Evolutionary conservation across 306 rosid genomes (phyloP).

Genomic region (Prunus campanulata): DNA sequence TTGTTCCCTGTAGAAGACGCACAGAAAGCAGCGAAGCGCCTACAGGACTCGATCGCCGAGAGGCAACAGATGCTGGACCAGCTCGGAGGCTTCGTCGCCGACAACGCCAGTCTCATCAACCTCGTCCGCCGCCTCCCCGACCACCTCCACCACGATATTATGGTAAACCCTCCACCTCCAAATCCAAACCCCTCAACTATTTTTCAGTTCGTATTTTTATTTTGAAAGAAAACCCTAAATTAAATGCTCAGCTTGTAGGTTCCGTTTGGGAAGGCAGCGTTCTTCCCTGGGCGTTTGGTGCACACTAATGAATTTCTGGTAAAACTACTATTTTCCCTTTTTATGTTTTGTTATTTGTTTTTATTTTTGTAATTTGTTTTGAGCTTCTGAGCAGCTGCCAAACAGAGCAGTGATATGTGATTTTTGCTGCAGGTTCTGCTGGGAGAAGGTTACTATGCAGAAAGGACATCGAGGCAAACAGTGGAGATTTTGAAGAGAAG

Average conservation of each 20-base stretch:
- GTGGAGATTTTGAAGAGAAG: slow-evolving; percentile 76
- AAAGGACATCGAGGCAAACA: slow-evolving; percentile 76
- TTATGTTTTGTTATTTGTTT: neutral
- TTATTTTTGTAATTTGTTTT: neutral
- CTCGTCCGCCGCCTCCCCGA: slow-evolving; percentile 81
- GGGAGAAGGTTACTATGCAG: slow-evolving; percentile 86
- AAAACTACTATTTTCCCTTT: neutral
- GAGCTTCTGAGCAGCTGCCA: neutral
- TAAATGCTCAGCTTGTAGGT: slow-evolving; percentile 41
- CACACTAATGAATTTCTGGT: slow-evolving; percentile 94
- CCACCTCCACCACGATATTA: slow-evolving; percentile 70
- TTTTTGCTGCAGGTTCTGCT: slow-evolving; percentile 59
- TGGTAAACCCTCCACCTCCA: slow-evolving; percentile 37
- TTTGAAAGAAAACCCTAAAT: neutral
- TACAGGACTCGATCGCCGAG: slow-evolving; percentile 49
- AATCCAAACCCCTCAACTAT: neutral
- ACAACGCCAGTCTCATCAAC: slow-evolving; percentile 62
- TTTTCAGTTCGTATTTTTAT: neutral
- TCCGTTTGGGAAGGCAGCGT: slow-evolving; percentile 94
- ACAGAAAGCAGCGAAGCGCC: slow-evolving; percentile 57
- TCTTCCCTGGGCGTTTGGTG: slow-evolving; percentile 84
- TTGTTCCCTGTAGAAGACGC: slow-evolving; percentile 56
- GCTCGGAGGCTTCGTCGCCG: slow-evolving; percentile 55
- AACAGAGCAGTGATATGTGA: neutral
- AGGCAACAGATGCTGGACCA: slow-evolving; percentile 40